Percentiles rank a stretch among this genome's conserved stretches.
Conservation (phyloP, 257 asterid genomes). For the Capsicum chinense region DNA sequence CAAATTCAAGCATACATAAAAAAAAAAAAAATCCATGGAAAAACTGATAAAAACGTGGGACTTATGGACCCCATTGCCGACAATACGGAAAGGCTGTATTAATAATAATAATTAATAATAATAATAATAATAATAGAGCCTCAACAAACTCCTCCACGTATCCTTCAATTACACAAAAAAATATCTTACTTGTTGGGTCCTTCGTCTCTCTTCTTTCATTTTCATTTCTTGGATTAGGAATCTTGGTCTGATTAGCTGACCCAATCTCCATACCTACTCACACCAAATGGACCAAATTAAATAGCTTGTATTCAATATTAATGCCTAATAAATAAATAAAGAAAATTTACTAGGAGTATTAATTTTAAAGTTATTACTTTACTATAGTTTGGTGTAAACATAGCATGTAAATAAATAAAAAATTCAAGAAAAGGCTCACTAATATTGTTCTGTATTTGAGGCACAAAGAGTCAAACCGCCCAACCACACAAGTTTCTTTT, state of each 20-base stretch:
- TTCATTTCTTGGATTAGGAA: background rate
- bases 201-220: background rate
- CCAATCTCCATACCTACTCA: background rate
- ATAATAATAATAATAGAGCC: background rate
- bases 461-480: background rate
- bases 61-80: background rate
- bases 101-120: background rate
- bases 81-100: background rate
- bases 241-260: slow-evolving; percentile 14
- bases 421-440: background rate
- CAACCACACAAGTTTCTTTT: background rate
- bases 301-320: too few relatives aligned
- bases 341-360: too few relatives aligned
- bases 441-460: background rate
- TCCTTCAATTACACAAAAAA: background rate
- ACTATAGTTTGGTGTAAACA: background rate
- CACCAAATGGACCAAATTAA: background rate
- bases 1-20: too few relatives aligned
- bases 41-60: background rate
- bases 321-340: too few relatives aligned
- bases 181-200: background rate
- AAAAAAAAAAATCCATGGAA: background rate
- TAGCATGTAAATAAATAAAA: too few relatives aligned
- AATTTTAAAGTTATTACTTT: background rate
- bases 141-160: background rate